Evolutionary conservation across 768 basidiomycete genomes (phyloP).

Genomic region (Rhodotorula babjevae): DNA sequence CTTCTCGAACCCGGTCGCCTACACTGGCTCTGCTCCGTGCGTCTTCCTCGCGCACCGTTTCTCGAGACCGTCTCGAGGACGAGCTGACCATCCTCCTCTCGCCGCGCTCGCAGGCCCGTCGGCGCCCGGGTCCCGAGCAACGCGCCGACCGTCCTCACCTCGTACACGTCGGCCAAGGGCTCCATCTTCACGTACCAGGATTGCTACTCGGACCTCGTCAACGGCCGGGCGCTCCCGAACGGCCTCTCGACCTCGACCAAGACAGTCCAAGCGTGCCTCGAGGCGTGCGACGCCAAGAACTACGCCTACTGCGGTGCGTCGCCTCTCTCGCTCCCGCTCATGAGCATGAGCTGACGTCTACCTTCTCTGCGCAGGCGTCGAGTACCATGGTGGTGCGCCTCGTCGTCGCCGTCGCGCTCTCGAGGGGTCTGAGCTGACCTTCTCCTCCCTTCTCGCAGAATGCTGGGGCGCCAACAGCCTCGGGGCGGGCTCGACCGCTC

Average conservation of each 20-base stretch:
- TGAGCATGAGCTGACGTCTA: no score
- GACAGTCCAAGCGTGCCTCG: slow-evolving; percentile 46
- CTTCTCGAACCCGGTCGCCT: neutral
- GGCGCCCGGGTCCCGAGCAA: slow-evolving; percentile 1
- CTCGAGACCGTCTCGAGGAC: no score
- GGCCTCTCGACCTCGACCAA: slow-evolving; percentile 28
- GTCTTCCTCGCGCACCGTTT: neutral
- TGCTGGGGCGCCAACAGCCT: slow-evolving; percentile 35
- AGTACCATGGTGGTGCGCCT: slow-evolving; percentile 9
- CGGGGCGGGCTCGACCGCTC: neutral
- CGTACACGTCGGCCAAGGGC: neutral
- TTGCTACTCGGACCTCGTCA: slow-evolving; percentile 36
- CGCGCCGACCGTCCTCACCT: slow-evolving; percentile 4
- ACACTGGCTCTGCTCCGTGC: slow-evolving; percentile 14
- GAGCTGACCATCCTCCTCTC: no score
- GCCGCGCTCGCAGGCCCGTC: slow-evolving; percentile 6
- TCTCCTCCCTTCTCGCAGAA: neutral
- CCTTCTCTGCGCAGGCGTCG: neutral
- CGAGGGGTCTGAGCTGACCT: no score
- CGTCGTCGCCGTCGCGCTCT: rapidly evolving
- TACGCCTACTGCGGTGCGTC: slow-evolving; percentile 45
- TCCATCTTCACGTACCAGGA: slow-evolving; percentile 22
- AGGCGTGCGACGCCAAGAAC: slow-evolving; percentile 44
- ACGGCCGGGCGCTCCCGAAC: slow-evolving; percentile 20
- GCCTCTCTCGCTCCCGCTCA: neutral